Base-by-base conservation (phyloP, 1,284 basidiomycete species). In the Melanopsichium pennsylvanicum region DNA sequence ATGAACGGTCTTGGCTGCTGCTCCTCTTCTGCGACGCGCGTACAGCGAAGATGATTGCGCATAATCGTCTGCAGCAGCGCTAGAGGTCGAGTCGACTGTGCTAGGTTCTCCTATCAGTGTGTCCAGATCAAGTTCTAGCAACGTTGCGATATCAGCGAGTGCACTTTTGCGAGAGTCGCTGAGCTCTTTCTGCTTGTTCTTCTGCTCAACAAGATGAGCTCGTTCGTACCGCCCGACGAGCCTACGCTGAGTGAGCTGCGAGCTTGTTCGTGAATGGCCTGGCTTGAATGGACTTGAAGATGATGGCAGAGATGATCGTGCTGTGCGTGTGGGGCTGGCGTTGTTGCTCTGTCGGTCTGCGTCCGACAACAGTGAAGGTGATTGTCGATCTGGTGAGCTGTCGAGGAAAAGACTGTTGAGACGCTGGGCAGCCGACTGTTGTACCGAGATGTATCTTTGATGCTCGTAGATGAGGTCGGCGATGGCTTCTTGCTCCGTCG, bases 381-480 rank as follows among this genome's bases (percentile, higher is more conserved):
- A 31, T 0, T 9, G 25, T 19, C 45, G 49, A 25, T 55, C 49
- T 10, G 64, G 58, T 13, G 64, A 61, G 31, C 15, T 52, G 35
- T 58, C 54, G 32, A 61, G 58, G 15, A 41, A 52, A 35, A 67
- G 63, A 18, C 16, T 48, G 38, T 61, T 50, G 33, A 68, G 58
- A 25, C 64, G 52, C 45, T 68, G 64, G 13, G 54, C 44, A 2
- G 64, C 64, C 7, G 58, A 68, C 19, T 58, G 64, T 32, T 62
- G 64, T 13, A 62, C 58, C 3, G 64, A 61, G 11, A 48, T 22
- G 38, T 45, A 63, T 40, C 57, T 51, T 40, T 72, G 70, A 29
- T 74, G 69, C 18, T 77, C 75, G 57, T 74, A 74, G 44, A 77
- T 61, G 35, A 73, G 54, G 16, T 77, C 75, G 1, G 71, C 70